Percentiles rank a stretch among this genome's conserved stretches.
These are phyloP conservation scores for Phytophthora ramorum DNA, from an alignment of 352 stramenopile species.

Conservation along the genomic window DNA sequence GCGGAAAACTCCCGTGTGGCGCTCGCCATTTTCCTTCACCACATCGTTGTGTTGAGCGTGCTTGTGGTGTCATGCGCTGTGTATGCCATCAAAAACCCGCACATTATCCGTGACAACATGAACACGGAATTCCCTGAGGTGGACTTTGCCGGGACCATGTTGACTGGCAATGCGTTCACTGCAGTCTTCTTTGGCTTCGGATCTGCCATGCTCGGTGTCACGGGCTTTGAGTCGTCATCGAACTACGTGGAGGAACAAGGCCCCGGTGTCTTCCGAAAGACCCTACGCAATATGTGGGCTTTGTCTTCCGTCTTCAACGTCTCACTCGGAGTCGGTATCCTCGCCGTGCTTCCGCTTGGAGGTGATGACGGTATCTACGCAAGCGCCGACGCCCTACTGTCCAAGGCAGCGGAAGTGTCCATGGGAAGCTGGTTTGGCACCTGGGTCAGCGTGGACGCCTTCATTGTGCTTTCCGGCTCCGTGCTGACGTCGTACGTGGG, in stretches of 20 bases:
- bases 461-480: conserved; percentile 83
- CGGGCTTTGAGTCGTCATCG: conserved; percentile 85
- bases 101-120: conserved; percentile 72
- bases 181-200: conserved; percentile 76
- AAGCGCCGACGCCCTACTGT: conserved; percentile 64
- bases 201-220: conserved; percentile 84
- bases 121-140: conserved; percentile 56
- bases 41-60: conserved; percentile 68
- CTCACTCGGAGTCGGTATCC: conserved; percentile 60
- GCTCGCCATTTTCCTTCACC: conserved; percentile 77
- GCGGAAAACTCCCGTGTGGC: conserved; percentile 78
- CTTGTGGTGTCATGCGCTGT: conserved; percentile 54
- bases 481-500: conserved; percentile 85
- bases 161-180: conserved; percentile 43
- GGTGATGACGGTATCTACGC: conserved; percentile 51
- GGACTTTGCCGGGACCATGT: conserved; percentile 50
- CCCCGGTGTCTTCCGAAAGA: conserved; percentile 75
- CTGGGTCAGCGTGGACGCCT: conserved; percentile 79
- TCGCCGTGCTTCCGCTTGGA: conserved; percentile 72
- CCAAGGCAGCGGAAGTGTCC: conserved; percentile 50
- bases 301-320: conserved; percentile 83
- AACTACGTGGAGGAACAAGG: conserved; percentile 90
- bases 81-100: conserved; percentile 59
- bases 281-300: conserved; percentile 76
- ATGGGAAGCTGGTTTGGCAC: conserved; percentile 43